Conservation (phyloP, 768 basidiomycete genomes). For the Rhodotorula taiwanensis region DNA sequence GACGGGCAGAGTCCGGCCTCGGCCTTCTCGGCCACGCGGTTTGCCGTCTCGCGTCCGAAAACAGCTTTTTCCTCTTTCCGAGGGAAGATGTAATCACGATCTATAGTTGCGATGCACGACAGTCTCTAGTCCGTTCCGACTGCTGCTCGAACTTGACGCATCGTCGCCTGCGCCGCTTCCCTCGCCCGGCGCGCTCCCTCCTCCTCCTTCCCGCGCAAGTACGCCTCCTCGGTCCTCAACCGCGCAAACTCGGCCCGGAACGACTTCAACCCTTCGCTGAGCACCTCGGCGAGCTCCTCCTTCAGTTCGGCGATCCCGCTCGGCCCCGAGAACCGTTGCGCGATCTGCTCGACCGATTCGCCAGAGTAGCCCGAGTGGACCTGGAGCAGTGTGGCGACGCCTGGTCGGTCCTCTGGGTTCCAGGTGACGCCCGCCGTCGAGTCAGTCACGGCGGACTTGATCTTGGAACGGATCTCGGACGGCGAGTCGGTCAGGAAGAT, state of each 20-base stretch:
- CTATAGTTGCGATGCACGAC: neutral
- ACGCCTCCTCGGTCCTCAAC: conserved; percentile 56
- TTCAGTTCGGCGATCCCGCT: conserved; percentile 66
- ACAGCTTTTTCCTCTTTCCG: too few relatives aligned
- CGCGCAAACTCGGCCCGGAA: conserved; percentile 66
- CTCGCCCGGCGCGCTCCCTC: conserved; percentile 62
- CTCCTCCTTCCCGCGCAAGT: conserved; percentile 57
- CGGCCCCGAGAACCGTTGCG: conserved; percentile 42
- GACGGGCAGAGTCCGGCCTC: too few relatives aligned
- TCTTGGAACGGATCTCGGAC: conserved; percentile 58
- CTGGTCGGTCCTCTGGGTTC: conserved; percentile 72
- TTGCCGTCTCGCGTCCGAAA: too few relatives aligned
- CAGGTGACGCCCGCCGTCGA: conserved; percentile 67
- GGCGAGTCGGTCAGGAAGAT: conserved; percentile 75
- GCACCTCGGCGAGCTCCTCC: conserved; percentile 62
- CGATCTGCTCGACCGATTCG: conserved; percentile 46
- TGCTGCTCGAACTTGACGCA: conserved; percentile 61
- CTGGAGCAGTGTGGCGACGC: conserved; percentile 69
- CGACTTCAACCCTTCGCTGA: conserved; percentile 59
- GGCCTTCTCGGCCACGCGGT: too few relatives aligned
- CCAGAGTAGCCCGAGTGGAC: conserved; percentile 70
- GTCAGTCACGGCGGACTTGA: conserved; percentile 79
- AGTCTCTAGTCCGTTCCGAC: conserved; percentile 50
- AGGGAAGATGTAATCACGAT: neutral
- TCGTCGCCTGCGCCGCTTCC: conserved; percentile 56